Percentiles rank a stretch among this genome's conserved stretches.
These are phyloP conservation scores for Anastatica hierochuntica DNA, from an alignment of 345 rosid species.

Conservation along the genomic window DNA sequence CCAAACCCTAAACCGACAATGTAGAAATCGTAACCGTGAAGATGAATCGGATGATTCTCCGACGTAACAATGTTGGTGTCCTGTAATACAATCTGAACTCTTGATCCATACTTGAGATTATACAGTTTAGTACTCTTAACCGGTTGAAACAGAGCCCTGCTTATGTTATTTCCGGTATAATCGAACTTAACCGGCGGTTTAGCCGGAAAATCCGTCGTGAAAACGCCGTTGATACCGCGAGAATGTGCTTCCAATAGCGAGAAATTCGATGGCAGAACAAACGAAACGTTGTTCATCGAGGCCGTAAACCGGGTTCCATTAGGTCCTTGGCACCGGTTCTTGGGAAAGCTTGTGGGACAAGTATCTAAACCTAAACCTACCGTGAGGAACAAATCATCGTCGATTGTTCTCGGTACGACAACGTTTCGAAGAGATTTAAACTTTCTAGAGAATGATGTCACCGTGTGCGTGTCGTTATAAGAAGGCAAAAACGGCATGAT, in stretches of 20 bases:
- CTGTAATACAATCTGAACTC: slow-evolving; percentile 75
- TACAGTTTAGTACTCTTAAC: slow-evolving; percentile 55
- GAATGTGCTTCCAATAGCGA: slow-evolving; percentile 72
- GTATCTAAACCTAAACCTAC: slow-evolving; percentile 65
- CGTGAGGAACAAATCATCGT: slow-evolving; percentile 61
- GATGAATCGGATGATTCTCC: slow-evolving; percentile 88
- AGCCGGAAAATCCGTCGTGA: slow-evolving; percentile 73
- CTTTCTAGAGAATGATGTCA: slow-evolving; percentile 40
- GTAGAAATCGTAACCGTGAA: slow-evolving; percentile 93
- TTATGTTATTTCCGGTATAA: slow-evolving; percentile 80
- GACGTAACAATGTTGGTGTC: slow-evolving; percentile 72
- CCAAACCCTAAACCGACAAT: slow-evolving; percentile 79
- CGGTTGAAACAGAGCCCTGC: slow-evolving; percentile 62
- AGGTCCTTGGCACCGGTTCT: slow-evolving; percentile 81
- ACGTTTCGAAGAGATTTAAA: slow-evolving; percentile 40
- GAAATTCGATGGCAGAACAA: slow-evolving; percentile 31
- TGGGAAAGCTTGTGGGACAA: slow-evolving; percentile 53
- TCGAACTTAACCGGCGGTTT: slow-evolving; percentile 57
- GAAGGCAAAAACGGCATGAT: slow-evolving; percentile 67
- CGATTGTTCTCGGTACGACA: slow-evolving; percentile 57
- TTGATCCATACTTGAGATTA: slow-evolving; percentile 56
- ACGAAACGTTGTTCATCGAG: slow-evolving; percentile 80
- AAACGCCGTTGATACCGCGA: slow-evolving; percentile 58
- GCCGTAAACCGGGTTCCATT: slow-evolving; percentile 85
- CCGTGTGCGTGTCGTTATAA: slow-evolving; percentile 72